Base-by-base conservation (phyloP, 129 eudicot species). In the Flaveria brownii region DNA sequence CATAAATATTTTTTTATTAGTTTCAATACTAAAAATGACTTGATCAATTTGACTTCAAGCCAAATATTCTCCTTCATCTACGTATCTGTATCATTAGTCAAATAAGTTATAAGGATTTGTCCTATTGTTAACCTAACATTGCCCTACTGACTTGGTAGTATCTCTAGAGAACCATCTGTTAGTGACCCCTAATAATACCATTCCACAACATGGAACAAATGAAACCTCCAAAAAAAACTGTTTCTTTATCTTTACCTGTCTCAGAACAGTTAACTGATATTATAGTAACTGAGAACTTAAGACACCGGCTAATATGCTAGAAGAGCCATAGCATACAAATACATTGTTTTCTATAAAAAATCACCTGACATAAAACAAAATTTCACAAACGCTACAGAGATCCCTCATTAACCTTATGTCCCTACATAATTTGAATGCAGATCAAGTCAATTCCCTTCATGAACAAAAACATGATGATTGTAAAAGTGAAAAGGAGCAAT, bases 161-260 rank as follows among this genome's bases (percentile, higher is more conserved):
- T 76, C 73, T 52, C 64, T 2, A 67, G 17, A 36, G 42, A 77
- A 54, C 12, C 74, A 55, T 67, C 14, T 77, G 46, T 54, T 59
- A 67, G 20, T 54, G 22, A 54, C 57, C 14, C 45, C 55, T 36
- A 68, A 16, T 28, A 68, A 22, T 68, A 54, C 68, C 52, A 66
- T 69, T 69, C 71, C 45, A 70, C 69, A 71, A 51, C 18, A 78
- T 70, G 63, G 63, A 59, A 47, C 70, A 78, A 78, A 78, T 60
- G 71, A 70, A 59, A 70, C 77, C 71, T 23, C 60, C 69, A 16
- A 78, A 60, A 61, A 30, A 63, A 14, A 78, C 7, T 39, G 13
- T 67, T 56, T 77, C 55, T 54, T 67, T 76, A 76, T 51, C 18
- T 8, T 65, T 30, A 65, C 46, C 46, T 63, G 22, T 63, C 69